These are phyloP conservation scores for Echria macrotheca DNA, from an alignment of 495 filamentous ascomycete genomes.

Conservation along the genomic window DNA sequence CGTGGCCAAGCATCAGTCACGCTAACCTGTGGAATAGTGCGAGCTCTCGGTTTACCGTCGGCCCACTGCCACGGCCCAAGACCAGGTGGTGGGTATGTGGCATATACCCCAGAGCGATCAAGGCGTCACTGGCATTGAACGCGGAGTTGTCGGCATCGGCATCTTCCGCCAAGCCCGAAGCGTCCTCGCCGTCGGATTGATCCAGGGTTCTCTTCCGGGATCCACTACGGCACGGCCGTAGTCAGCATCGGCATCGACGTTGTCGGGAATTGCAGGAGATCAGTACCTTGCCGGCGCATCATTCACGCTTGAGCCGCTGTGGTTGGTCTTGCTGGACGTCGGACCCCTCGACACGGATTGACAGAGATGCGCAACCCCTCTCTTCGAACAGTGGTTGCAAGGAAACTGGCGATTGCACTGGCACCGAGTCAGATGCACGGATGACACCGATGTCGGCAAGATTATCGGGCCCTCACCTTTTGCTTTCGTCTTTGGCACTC, in stretches of 20 bases:
- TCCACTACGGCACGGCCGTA: not conserved
- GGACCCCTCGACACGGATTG: slow-evolving; percentile 27
- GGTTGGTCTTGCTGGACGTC: slow-evolving; percentile 12
- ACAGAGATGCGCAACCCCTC: slow-evolving; percentile 37
- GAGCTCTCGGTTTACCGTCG: slow-evolving; percentile 16
- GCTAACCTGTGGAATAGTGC: not conserved
- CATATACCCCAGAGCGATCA: slow-evolving; percentile 31
- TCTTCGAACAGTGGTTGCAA: slow-evolving; percentile 39
- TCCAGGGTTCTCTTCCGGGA: slow-evolving; percentile 21
- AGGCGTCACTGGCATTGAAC: slow-evolving; percentile 22
- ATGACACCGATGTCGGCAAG: not conserved
- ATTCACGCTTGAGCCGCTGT: not conserved
- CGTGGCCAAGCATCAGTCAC: not conserved
- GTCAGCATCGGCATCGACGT: slow-evolving; percentile 1
- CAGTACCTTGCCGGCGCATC: slow-evolving; percentile 17
- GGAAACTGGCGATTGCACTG: slow-evolving; percentile 42
- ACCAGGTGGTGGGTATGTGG: slow-evolving; percentile 27
- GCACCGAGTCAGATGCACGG: slow-evolving; percentile 11
- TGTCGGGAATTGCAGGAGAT: not conserved
- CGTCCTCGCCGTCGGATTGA: slow-evolving; percentile 9
- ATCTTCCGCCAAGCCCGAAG: slow-evolving; percentile 8
- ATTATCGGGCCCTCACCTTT: slow-evolving; percentile 26
- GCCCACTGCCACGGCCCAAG: slow-evolving; percentile 20
- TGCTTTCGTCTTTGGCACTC: slow-evolving; percentile 42
- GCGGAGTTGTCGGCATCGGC: slow-evolving; percentile 11